phyloP scores from a whole-genome alignment of 345 rosid genomes.

The Aquilaria sinensis region DNA sequence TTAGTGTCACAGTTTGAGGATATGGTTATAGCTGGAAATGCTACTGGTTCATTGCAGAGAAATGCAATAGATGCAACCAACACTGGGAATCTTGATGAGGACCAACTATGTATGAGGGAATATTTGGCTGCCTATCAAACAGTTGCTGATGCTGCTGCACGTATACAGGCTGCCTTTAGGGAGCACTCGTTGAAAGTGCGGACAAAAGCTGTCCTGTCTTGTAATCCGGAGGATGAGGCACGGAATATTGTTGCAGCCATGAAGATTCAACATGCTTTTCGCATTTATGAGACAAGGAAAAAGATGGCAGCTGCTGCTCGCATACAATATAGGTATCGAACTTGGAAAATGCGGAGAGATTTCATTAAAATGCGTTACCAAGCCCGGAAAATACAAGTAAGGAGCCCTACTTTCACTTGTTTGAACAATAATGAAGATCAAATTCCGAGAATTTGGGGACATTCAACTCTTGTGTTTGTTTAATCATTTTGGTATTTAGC shows the following conservation, averaged over 20 bases:
- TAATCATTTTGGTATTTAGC: too few relatives aligned
- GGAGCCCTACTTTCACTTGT: constrained; percentile 9
- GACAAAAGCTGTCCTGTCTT: constrained; percentile 36
- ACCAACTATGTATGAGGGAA: constrained; percentile 65
- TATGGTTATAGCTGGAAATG: constrained; percentile 90
- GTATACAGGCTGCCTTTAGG: constrained; percentile 81
- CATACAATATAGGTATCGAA: constrained; percentile 82
- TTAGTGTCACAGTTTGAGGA: constrained; percentile 71
- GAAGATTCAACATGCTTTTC: constrained; percentile 95
- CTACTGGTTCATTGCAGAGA: constrained; percentile 52
- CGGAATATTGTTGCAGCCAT: constrained; percentile 71
- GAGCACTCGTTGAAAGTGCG: constrained; percentile 62
- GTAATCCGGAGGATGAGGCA: constrained; percentile 64
- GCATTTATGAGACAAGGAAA: constrained; percentile 55
- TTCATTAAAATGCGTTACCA: constrained; percentile 73
- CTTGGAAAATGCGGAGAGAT: constrained; percentile 74
- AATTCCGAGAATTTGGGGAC: too few relatives aligned
- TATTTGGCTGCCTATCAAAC: constrained; percentile 76
- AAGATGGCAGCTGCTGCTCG: constrained; percentile 77
- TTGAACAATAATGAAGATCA: neutral
- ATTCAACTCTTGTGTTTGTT: too few relatives aligned
- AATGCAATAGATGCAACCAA: constrained; percentile 28
- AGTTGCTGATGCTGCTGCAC: constrained; percentile 91
- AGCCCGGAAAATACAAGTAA: constrained; percentile 79
- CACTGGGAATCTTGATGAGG: constrained; percentile 38